Conservation (phyloP, 306 rosid species). For the Delonix regia region DNA sequence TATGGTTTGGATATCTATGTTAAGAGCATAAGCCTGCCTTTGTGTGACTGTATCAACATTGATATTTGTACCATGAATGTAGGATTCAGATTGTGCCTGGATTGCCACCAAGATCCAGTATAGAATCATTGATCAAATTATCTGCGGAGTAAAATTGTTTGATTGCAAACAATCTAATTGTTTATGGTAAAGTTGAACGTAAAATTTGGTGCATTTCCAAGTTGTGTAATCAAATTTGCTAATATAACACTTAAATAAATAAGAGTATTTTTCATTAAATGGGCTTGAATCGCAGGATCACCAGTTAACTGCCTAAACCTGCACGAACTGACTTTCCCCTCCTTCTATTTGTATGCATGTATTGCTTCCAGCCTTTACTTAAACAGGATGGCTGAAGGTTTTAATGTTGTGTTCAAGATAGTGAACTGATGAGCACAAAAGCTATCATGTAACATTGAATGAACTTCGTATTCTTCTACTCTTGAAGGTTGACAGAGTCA, state of each 20-base stretch:
- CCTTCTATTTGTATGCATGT: background rate
- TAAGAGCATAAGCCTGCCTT: no score
- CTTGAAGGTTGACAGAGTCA: slow-evolving; percentile 45
- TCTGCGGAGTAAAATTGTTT: background rate
- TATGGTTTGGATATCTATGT: background rate
- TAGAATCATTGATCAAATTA: background rate
- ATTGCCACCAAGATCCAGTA: background rate
- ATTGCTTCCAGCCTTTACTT: background rate
- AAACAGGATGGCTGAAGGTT: slow-evolving; percentile 18
- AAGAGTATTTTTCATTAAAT: background rate
- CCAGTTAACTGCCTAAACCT: background rate
- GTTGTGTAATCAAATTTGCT: background rate
- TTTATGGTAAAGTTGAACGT: background rate
- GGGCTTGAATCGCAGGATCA: background rate
- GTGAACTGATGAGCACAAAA: slow-evolving; percentile 26
- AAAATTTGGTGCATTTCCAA: background rate
- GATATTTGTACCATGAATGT: background rate
- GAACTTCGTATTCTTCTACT: slow-evolving; percentile 44
- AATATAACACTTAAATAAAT: background rate
- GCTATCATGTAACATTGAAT: slow-evolving; percentile 41
- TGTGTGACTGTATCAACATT: background rate
- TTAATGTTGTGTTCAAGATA: slow-evolving; percentile 31
- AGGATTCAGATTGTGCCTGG: background rate
- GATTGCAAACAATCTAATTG: slow-evolving; percentile 6
- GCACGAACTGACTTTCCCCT: background rate